These are phyloP conservation scores for Leishmania amazonensis DNA, from an alignment of 208 protist genomes.

Conservation along the genomic window DNA sequence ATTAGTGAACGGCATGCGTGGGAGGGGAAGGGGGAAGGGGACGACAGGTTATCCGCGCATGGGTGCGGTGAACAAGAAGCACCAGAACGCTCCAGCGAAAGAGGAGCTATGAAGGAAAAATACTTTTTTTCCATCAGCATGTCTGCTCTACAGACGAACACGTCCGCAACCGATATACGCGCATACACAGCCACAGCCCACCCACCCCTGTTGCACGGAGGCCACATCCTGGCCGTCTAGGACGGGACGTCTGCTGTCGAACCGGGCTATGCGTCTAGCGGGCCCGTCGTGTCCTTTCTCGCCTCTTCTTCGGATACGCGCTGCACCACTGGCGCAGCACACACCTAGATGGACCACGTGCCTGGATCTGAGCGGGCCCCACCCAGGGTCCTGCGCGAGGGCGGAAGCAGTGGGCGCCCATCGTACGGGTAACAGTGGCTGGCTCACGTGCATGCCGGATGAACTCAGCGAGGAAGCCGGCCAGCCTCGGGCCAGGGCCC, in stretches of 20 bases:
- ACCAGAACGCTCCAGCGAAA: not conserved
- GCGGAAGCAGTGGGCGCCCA: not conserved
- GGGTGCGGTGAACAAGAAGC: not conserved
- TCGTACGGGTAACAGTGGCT: no score
- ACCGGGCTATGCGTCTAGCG: not conserved
- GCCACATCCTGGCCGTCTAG: not conserved
- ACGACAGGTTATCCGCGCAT: not conserved
- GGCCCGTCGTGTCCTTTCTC: not conserved
- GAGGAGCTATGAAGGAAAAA: not conserved
- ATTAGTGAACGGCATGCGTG: not conserved
- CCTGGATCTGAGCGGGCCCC: not conserved
- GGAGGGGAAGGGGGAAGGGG: not conserved
- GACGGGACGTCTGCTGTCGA: not conserved
- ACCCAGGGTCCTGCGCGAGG: not conserved
- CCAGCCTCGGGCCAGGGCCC: no score
- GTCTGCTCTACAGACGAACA: not conserved
- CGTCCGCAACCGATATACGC: not conserved
- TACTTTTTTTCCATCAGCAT: not conserved
- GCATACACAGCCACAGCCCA: not conserved
- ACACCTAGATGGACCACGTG: not conserved
- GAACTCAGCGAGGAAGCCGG: not conserved
- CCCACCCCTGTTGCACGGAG: not conserved
- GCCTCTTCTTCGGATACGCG: not conserved
- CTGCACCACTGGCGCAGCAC: not conserved
- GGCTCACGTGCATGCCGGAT: not conserved